Evolutionary conservation across 306 rosid genomes (phyloP).

Genomic region (Dalbergia oliveri): DNA sequence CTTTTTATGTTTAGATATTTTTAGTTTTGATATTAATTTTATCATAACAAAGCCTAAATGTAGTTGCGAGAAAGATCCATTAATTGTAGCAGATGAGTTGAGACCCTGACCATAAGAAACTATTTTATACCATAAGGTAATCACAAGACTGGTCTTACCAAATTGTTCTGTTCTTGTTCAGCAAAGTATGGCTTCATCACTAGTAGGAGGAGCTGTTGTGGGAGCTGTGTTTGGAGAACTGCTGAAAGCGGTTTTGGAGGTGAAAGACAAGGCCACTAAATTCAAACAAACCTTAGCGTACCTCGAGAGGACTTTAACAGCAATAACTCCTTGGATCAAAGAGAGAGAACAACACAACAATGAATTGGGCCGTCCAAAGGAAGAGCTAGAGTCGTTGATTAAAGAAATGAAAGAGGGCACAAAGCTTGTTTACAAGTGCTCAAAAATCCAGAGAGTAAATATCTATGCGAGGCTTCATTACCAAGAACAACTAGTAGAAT

Average conservation of each 20-base stretch:
- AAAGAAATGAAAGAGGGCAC: constrained; percentile 1
- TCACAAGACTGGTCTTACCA: too few species aligned
- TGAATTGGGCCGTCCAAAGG: not conserved
- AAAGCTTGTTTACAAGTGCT: not conserved
- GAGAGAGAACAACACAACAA: not conserved
- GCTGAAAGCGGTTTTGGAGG: not conserved
- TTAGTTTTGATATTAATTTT: too few species aligned
- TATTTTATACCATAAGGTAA: too few species aligned
- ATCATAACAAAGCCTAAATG: too few species aligned
- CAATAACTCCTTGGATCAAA: not conserved
- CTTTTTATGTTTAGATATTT: too few species aligned
- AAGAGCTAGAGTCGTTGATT: not conserved
- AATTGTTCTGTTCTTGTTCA: too few species aligned
- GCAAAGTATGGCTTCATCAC: too few species aligned
- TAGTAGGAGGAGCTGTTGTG: not conserved
- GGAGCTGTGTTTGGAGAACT: not conserved
- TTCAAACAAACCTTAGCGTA: not conserved
- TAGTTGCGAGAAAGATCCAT: too few species aligned
- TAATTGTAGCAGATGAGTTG: too few species aligned
- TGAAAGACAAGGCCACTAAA: not conserved
- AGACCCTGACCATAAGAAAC: too few species aligned
- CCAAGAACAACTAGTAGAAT: not conserved
- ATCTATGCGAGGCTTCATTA: not conserved
- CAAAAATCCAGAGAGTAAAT: not conserved
- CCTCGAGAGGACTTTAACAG: not conserved